A percentile compares a stretch with the other conserved stretches of the same genome.
Conservation (phyloP, 805 yeast genomes). For the Candida sanyiensis region DNA sequence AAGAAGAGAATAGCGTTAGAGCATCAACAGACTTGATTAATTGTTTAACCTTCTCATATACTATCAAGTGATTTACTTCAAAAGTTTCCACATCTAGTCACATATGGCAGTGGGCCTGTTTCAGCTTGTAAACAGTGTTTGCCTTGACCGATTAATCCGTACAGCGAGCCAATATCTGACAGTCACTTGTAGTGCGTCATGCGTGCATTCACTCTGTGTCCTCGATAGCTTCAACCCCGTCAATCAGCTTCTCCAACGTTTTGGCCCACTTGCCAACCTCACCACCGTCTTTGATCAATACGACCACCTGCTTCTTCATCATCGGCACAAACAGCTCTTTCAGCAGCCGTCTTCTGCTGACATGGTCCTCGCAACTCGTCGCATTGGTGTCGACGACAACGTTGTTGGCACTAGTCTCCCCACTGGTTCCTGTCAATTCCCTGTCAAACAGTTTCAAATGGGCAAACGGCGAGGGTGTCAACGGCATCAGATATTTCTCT, state of each 20-base stretch:
- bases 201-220: not conserved
- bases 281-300: conserved; percentile 63
- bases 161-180: no score
- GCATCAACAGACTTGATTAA: no score
- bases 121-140: no score
- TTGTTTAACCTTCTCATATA: no score
- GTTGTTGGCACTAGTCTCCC: conserved; percentile 16
- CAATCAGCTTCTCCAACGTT: conserved; percentile 13
- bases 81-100: no score
- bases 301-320: conserved; percentile 44
- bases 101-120: no score
- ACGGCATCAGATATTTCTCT: conserved; percentile 45
- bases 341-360: conserved; percentile 48
- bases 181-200: no score
- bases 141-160: no score
- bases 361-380: conserved; percentile 54
- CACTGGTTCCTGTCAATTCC: conserved; percentile 24
- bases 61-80: no score
- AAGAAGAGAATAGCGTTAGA: no score
- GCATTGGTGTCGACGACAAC: conserved; percentile 33
- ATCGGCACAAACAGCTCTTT: conserved; percentile 46
- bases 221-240: conserved; percentile 7
- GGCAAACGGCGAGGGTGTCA: conserved; percentile 56
- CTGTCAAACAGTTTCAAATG: conserved; percentile 54
- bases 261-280: conserved; percentile 53